Conservation (phyloP, 257 asterid genomes). For the Agastache rugosa region DNA sequence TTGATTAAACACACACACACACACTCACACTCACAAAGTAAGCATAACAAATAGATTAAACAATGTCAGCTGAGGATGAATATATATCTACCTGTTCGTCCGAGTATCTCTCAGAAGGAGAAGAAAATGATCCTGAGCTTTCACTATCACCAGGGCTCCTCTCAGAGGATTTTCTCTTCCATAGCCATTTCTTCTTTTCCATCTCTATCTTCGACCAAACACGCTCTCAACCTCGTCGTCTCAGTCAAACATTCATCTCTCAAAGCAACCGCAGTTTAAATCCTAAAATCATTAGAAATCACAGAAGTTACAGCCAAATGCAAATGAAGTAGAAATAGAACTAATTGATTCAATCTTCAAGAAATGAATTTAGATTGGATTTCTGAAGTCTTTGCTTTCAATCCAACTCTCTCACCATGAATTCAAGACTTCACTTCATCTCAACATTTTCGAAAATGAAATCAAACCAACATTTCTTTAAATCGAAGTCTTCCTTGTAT, state of each 20-base stretch:
- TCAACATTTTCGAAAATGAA: slow-evolving; percentile 25
- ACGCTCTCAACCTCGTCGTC: slow-evolving; percentile 36
- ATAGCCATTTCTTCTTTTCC: slow-evolving; percentile 82
- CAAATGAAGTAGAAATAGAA: slow-evolving; percentile 24
- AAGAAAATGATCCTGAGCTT: slow-evolving; percentile 71
- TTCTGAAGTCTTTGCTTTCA: slow-evolving; percentile 48
- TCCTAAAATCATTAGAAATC: slow-evolving; percentile 17
- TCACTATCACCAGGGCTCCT: slow-evolving; percentile 78
- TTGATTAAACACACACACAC: background rate
- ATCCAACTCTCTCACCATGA: slow-evolving; percentile 41
- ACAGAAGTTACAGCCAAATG: background rate
- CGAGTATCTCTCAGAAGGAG: slow-evolving; percentile 69
- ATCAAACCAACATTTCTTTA: slow-evolving; percentile 34
- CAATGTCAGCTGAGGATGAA: background rate
- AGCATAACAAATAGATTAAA: background rate
- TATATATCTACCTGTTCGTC: slow-evolving; percentile 65
- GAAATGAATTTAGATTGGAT: slow-evolving; percentile 29
- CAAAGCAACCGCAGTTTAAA: too few species aligned
- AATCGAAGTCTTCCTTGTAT: slow-evolving; percentile 11
- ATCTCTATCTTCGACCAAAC: slow-evolving; percentile 36
- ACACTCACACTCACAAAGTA: background rate
- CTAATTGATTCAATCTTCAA: slow-evolving; percentile 36
- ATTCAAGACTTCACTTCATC: slow-evolving; percentile 27
- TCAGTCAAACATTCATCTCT: slow-evolving; percentile 29
- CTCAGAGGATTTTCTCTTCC: slow-evolving; percentile 73